Percentiles rank a stretch among this genome's conserved stretches.
These are phyloP conservation scores for Ricinus communis DNA, from an alignment of 345 rosid genomes.

Conservation along the genomic window DNA sequence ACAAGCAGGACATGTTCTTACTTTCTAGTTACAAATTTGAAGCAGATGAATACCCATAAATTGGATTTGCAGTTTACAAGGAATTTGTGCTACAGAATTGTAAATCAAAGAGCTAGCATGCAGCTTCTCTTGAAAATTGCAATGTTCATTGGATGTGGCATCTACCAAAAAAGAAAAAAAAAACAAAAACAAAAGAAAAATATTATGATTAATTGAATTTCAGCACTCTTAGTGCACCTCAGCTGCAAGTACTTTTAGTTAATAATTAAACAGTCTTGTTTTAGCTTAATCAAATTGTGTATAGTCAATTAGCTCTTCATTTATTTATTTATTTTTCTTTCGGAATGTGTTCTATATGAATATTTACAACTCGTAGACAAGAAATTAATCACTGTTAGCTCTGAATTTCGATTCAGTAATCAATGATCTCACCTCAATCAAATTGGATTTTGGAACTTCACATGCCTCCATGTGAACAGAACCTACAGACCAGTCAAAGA, in stretches of 20 bases:
- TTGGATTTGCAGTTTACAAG: background rate
- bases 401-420: background rate
- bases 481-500: background rate
- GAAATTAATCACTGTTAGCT: background rate
- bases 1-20: background rate
- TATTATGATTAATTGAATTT: background rate
- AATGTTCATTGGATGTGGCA: background rate
- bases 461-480: slow-evolving; percentile 27
- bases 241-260: background rate
- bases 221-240: too few species aligned
- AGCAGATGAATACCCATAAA: background rate
- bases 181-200: too few species aligned
- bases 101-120: background rate
- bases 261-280: background rate
- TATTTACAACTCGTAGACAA: background rate
- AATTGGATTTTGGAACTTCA: slow-evolving; percentile 7
- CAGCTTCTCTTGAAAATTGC: background rate
- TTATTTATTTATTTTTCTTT: background rate
- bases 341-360: background rate
- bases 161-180: too few species aligned
- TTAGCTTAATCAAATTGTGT: background rate
- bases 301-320: background rate
- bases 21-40: background rate
- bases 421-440: background rate
- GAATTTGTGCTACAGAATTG: background rate